Evolutionary conservation across 2,329 filamentous ascomycete species (phyloP), one percentile per base, ranked within the genome.

Genomic region (Paraphoma sp.): DNA sequence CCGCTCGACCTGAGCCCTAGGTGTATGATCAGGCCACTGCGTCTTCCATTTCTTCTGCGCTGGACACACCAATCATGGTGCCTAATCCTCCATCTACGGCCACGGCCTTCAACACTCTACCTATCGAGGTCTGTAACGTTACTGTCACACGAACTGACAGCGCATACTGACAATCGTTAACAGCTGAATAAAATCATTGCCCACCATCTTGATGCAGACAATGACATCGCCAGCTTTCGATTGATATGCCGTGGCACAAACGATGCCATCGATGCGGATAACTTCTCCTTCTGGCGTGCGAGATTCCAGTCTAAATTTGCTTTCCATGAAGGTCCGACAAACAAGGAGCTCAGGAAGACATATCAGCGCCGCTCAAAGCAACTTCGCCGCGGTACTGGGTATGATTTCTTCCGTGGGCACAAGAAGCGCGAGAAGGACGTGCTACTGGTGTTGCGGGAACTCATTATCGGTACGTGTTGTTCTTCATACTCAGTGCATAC

Each of bases 221-320:
- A 65, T 16, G 81, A 84, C 57, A 64, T 85, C 12, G 63, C 66
- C 23, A 73, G 60, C 50, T 84, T 79, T 63, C 68, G 74, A 6
- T 53, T 64, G 1, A 61, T 79, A 17, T 84, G 82, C 69, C 68
- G 63, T 7, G 63, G 60, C 3, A 78, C 79, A 0, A 66, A 72
- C 33, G 51, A 73, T 59, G 76, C 80, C 6, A 67, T 84, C 51
- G 73, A 80, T 30, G 74, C 69, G 5, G 75, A 78, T 42, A 62
- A 73, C 9, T 53, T 62, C 23, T 79, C 76, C 6, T 81, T 84
- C 64, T 86, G 83, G 83, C 78, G 79, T 36, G 59, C 65, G 38
- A 75, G 72, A 16, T 85, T 82, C 61, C 65, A 73, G 12, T 53
- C 69, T 18, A 70, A 54, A 28, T 86, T 79, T 59, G 82, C 83